Conservation (phyloP, 1,284 basidiomycete genomes). For the Pseudozyma pruni region DNA sequence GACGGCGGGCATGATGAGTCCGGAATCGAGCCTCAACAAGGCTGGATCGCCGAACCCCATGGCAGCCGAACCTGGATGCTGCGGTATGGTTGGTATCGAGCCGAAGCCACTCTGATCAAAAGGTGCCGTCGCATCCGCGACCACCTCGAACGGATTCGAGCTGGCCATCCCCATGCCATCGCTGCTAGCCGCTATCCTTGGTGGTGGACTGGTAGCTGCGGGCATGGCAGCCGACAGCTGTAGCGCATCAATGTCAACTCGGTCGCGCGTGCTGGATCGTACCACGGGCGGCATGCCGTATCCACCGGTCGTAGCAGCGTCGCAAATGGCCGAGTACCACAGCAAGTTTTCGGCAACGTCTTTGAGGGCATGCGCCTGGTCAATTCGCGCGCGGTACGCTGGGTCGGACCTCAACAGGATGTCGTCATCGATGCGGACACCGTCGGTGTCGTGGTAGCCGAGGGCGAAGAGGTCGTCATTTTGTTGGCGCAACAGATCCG, state of each 20-base stretch:
- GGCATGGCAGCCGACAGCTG: constrained; percentile 25
- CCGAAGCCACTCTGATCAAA: constrained; percentile 17
- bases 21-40: constrained; percentile 23
- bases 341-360: constrained; percentile 38
- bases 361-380: constrained; percentile 32
- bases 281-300: constrained; percentile 32
- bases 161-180: not conserved
- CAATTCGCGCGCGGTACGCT: constrained; percentile 22
- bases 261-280: constrained; percentile 27
- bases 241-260: constrained; percentile 32
- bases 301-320: constrained; percentile 26
- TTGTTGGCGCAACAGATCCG: constrained; percentile 39
- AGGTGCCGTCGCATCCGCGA: not conserved
- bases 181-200: not conserved
- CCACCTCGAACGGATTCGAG: not conserved
- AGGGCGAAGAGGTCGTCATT: constrained; percentile 34
- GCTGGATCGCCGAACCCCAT: constrained; percentile 10
- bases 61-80: constrained; percentile 1
- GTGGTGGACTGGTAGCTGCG: constrained; percentile 7
- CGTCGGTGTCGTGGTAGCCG: constrained; percentile 36
- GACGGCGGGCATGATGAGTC: constrained; percentile 13
- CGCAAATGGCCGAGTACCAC: constrained; percentile 46
- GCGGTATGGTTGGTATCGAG: constrained; percentile 10
- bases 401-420: constrained; percentile 23
- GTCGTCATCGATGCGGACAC: constrained; percentile 19